phyloP scores from a whole-genome alignment of 1,284 basidiomycete genomes.

The Hemileia vastatrix region DNA sequence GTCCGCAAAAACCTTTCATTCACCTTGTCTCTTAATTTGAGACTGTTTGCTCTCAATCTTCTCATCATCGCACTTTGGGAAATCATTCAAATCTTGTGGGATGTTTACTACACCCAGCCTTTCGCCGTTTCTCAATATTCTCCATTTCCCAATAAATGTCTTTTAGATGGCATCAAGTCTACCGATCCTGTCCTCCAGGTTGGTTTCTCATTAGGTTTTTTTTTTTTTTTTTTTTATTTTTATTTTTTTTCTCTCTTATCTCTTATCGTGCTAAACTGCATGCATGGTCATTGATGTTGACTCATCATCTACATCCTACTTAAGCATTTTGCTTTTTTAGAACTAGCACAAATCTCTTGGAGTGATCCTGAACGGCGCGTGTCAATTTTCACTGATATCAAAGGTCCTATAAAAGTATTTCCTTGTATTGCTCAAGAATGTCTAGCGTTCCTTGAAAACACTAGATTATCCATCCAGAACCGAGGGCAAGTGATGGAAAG shows the following conservation, averaged over 20 bases:
- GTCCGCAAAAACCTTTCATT: no score
- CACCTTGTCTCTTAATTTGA: constrained; percentile 13
- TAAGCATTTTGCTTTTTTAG: constrained; percentile 43
- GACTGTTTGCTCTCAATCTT: constrained; percentile 4
- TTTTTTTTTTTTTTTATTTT: neutral
- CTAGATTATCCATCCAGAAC: constrained; percentile 55
- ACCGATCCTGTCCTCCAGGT: constrained; percentile 41
- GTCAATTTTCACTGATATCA: constrained; percentile 60
- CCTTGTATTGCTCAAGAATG: constrained; percentile 53
- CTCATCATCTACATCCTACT: no score
- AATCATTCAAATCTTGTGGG: constrained; percentile 16
- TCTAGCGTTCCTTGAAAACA: constrained; percentile 55
- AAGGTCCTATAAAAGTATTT: constrained; percentile 59
- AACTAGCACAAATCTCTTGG: constrained; percentile 36
- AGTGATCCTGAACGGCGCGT: constrained; percentile 49
- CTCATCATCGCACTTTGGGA: constrained; percentile 13
- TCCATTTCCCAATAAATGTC: constrained; percentile 29
- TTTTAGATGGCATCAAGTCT: constrained; percentile 54
- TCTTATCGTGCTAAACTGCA: no score
- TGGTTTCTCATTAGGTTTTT: neutral
- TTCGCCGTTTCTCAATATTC: constrained; percentile 15
- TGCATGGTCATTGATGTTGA: no score
- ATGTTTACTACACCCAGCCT: constrained; percentile 16
- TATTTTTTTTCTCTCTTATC: constrained; percentile 5
- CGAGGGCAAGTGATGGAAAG: constrained; percentile 50